Conservation (phyloP, 345 rosid genomes). For the Ceriops zippeliana region DNA sequence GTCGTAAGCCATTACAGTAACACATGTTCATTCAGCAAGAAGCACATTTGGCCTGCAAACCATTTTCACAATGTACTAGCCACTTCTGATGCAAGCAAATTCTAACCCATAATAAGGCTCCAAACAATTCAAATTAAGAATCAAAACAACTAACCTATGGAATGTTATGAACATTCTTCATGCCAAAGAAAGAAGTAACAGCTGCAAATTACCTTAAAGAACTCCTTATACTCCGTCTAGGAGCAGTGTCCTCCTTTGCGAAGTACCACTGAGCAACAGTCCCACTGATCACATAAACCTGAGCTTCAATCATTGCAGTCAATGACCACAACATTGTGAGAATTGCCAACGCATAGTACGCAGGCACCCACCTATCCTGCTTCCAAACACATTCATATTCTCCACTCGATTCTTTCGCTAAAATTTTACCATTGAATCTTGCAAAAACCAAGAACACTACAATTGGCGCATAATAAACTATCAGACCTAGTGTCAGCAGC, state of each 20-base stretch:
- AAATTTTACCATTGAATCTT: conserved; percentile 69
- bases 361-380: conserved; percentile 93
- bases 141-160: neutral
- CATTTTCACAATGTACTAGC: neutral
- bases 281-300: conserved; percentile 84
- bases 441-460: conserved; percentile 78
- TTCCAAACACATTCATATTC: conserved; percentile 71
- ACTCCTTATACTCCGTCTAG: conserved; percentile 61
- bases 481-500: conserved; percentile 50
- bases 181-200: neutral
- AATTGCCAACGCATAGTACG: conserved; percentile 70
- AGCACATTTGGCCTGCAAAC: neutral
- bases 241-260: conserved; percentile 61
- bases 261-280: conserved; percentile 89
- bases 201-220: conserved; percentile 61
- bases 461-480: conserved; percentile 62
- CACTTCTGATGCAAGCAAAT: neutral
- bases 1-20: neutral
- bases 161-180: neutral
- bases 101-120: neutral
- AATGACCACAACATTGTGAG: conserved; percentile 90
- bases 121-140: neutral
- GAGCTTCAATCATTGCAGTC: conserved; percentile 71
- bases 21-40: neutral
- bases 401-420: conserved; percentile 48